phyloP scores from a whole-genome alignment of 805 yeast species.

The Metschnikowia vanudenii region DNA sequence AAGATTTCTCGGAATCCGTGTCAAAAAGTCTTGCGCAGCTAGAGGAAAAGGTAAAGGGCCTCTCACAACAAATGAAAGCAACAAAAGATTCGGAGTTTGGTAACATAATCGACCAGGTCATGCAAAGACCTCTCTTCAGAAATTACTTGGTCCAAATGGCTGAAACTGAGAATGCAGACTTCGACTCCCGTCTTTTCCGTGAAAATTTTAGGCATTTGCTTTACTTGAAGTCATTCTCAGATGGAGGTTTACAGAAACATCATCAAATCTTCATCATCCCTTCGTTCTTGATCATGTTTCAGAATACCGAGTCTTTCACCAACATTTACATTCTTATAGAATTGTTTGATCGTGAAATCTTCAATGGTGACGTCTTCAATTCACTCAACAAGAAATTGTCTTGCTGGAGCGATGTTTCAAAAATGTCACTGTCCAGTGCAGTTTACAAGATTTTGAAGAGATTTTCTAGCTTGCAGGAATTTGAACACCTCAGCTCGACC shows the following conservation, averaged over 20 bases:
- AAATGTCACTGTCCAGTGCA: constrained; percentile 20
- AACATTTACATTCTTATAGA: constrained; percentile 34
- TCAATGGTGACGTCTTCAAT: constrained; percentile 27
- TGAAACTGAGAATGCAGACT: constrained; percentile 11
- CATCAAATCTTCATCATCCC: constrained; percentile 43
- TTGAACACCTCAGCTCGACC: constrained; percentile 31
- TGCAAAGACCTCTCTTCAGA: constrained; percentile 31
- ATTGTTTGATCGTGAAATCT: constrained; percentile 32
- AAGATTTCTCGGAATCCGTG: constrained; percentile 19
- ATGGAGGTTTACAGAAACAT: constrained; percentile 36
- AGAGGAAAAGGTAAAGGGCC: constrained; percentile 22
- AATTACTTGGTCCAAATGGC: constrained; percentile 20
- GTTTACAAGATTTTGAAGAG: constrained; percentile 25
- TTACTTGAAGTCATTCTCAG: constrained; percentile 38
- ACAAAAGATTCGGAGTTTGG: constrained; percentile 37
- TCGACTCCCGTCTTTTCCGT: constrained; percentile 16
- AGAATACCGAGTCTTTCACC: constrained; percentile 20
- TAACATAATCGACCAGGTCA: constrained; percentile 23
- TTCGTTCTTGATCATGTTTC: constrained; percentile 31
- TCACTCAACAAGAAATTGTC: constrained; percentile 27
- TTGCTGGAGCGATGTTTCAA: constrained; percentile 28
- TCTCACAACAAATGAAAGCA: constrained; percentile 29
- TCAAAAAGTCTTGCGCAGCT: constrained; percentile 22
- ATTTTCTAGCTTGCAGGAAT: constrained; percentile 29
- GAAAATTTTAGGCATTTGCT: constrained; percentile 31